A percentile compares a stretch with the other conserved stretches of the same genome.
phyloP scores from a whole-genome alignment of 345 rosid genomes.

The Balakata baccata region DNA sequence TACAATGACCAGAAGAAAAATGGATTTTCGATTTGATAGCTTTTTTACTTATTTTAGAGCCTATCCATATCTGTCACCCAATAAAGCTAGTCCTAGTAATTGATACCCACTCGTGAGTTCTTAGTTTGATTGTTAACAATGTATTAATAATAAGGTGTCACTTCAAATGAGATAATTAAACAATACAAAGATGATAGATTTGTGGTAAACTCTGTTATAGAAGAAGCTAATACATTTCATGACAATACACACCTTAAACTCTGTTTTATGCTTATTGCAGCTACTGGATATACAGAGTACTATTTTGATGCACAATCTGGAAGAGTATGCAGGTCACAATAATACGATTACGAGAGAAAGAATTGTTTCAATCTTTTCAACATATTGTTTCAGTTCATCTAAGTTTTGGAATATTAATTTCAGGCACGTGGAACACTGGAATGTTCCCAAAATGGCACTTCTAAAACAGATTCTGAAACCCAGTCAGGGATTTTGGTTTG shows the following conservation, averaged over 20 bases:
- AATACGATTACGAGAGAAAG: background rate
- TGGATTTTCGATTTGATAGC: background rate
- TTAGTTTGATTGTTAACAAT: background rate
- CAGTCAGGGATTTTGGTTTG: constrained; percentile 43
- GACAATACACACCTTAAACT: background rate
- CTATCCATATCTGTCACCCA: no score
- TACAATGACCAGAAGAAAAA: background rate
- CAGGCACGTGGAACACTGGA: constrained; percentile 94
- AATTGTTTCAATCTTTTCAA: background rate
- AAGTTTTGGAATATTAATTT: background rate
- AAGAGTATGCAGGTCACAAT: constrained; percentile 66
- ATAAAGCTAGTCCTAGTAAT: no score
- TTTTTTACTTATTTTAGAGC: no score
- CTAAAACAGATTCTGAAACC: constrained; percentile 75
- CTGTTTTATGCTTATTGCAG: constrained; percentile 38
- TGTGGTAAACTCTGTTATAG: no score
- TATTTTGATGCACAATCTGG: constrained; percentile 64
- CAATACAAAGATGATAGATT: background rate
- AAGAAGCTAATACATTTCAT: no score
- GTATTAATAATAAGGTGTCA: background rate
- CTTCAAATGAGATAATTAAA: background rate
- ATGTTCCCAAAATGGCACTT: constrained; percentile 82
- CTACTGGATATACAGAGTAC: constrained; percentile 89
- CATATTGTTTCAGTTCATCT: background rate
- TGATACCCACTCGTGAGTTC: background rate